Evolutionary conservation across 1,139 yeast genomes (phyloP), one percentile per base, ranked within the genome.

Genomic region (Candida labiduridarum): DNA sequence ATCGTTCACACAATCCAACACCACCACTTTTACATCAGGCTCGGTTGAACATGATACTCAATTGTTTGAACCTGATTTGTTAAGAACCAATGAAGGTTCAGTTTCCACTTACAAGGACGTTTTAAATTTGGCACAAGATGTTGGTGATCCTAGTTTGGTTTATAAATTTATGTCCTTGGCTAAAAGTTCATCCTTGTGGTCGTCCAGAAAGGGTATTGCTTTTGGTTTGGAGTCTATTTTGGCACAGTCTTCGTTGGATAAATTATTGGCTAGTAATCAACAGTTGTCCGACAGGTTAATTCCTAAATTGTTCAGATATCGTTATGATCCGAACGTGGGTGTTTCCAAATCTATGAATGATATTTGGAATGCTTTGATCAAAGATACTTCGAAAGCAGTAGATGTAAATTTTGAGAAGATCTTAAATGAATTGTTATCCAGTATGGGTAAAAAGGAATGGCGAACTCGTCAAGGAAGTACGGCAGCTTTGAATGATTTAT

Each of bases 131-230:
- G 98, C 98, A 0, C 84, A 95, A 1, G 98, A 94, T 62, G 95
- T 91, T 4, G 98, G 98, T 40, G 97, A 94, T 66, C 96, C 98
- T 18, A 82, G 96, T 61, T 78, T 94, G 58, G 97, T 94, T 5
- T 94, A 94, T 67, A 89, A 91, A 61, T 94, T 94, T 63, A 90
- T 94, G 97, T 85, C 96, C 0, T 71, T 94, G 50, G 96, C 98
- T 0, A 87, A 89, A 54, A 87, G 87, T 49, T 88, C 97, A 0
- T 85, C 96, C 0, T 71, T 92, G 35, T 94, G 99, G 98, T 83
- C 96, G 0, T 89, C 97, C 0, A 78, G 96, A 63, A 89, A 89
- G 57, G 98, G 98, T 48, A 85, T 92, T 62, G 98, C 98, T 0
- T 92, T 89, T 71, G 97, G 98, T 0, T 74, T 94, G 35, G 95